Evolutionary conservation across 148 eudicot genomes (phyloP), one percentile per base, ranked within the genome.

Genomic region (Pharnaceum exiguum): DNA sequence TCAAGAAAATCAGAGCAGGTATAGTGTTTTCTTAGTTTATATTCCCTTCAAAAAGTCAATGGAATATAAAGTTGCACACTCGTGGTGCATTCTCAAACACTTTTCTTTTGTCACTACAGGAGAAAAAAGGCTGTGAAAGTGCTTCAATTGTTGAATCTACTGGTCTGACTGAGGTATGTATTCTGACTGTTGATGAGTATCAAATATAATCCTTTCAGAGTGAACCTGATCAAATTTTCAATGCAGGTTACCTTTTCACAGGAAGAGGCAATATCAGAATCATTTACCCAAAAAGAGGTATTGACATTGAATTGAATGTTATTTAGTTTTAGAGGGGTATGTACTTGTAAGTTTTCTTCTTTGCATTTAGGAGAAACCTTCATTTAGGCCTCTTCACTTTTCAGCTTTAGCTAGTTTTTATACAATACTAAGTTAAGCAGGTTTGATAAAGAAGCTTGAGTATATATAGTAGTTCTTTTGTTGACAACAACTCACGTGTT

Each of bases 1-100:
- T 40, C 46, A 7, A 60, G 60, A 18, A 78, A 32, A 13, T 54
- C 63, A 40, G 39, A 76, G 39, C 75, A 70, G 84, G 89, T 80
- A 68, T 19, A 44, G 6, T n/a, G n/a, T n/a, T n/a, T n/a, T n/a
- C 26, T 3, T 17, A 9, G 4, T 38, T 24, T 12, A 37, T 40
- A 26, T 1, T 22, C 12, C 21, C 11, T 36, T n/a, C n/a, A n/a
- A n/a, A n/a, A n/a, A n/a, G n/a, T n/a, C n/a, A n/a, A n/a, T n/a
- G n/a, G n/a, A n/a, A n/a, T n/a, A n/a, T n/a, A n/a, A n/a, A n/a
- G n/a, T n/a, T n/a, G n/a, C n/a, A n/a, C n/a, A n/a, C n/a, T n/a
- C n/a, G n/a, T n/a, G n/a, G n/a, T n/a, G n/a, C n/a, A n/a, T n/a
- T n/a, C n/a, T n/a, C n/a, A n/a, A n/a, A n/a, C n/a, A n/a, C n/a